Percentiles rank a stretch among this genome's conserved stretches.
These are phyloP conservation scores for Purpureocillium takamizusanense DNA, from an alignment of 2,329 filamentous ascomycete genomes.

Conservation along the genomic window DNA sequence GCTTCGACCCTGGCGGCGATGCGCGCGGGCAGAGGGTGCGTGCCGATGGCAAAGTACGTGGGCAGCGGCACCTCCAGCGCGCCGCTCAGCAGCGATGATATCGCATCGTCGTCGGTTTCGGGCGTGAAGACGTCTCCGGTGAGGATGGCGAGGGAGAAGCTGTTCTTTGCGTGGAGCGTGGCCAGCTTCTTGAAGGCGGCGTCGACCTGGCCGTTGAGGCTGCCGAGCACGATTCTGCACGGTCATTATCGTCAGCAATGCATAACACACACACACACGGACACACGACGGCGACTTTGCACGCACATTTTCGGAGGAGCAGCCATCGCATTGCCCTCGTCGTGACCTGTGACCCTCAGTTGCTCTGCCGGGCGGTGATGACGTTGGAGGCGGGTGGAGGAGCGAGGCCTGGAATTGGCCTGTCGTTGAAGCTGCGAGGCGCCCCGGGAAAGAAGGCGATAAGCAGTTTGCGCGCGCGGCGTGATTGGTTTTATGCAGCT, in stretches of 20 bases:
- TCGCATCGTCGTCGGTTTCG: conserved; percentile 45
- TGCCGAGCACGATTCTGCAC: conserved; percentile 68
- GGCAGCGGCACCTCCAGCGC: conserved; percentile 66
- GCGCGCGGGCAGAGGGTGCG: conserved; percentile 56
- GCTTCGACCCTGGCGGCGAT: conserved; percentile 67
- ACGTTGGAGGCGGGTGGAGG: conserved; percentile 2
- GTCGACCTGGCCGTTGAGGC: conserved; percentile 69
- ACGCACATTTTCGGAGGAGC: conserved; percentile 37
- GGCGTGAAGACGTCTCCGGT: conserved; percentile 73
- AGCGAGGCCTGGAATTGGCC: conserved; percentile 1
- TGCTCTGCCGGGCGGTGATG: background rate
- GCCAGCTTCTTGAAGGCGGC: conserved; percentile 72
- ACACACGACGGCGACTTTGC: no score
- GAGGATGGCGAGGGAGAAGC: conserved; percentile 77
- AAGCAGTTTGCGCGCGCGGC: conserved; percentile 21
- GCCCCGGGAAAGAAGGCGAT: conserved; percentile 11
- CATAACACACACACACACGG: no score
- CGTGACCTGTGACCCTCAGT: background rate
- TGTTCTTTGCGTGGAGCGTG: conserved; percentile 75
- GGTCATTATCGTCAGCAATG: background rate
- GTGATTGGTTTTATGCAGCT: conserved; percentile 19
- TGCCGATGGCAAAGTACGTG: conserved; percentile 85
- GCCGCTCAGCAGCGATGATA: conserved; percentile 62
- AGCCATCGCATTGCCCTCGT: conserved; percentile 26
- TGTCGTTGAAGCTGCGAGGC: no score